Evolutionary conservation across 2,329 filamentous ascomycete species (phyloP).

Genomic region (Alternaria consortialis): DNA sequence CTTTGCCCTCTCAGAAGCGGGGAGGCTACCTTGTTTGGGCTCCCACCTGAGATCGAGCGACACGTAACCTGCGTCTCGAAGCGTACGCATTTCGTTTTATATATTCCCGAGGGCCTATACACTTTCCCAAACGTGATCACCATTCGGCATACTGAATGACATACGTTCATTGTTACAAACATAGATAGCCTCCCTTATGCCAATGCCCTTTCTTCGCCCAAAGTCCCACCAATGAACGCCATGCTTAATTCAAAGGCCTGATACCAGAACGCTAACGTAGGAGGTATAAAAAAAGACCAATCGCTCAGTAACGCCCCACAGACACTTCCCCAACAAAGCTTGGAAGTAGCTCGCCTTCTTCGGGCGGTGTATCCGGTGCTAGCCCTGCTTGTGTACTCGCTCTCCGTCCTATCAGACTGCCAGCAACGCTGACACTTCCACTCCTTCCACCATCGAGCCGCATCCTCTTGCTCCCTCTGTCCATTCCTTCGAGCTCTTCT

Average conservation of each 20-base stretch:
- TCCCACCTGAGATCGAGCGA: not conserved
- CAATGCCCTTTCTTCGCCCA: conserved; percentile 5
- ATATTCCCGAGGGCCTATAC: not conserved
- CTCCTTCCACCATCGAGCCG: conserved; percentile 25
- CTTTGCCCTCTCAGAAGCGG: not conserved
- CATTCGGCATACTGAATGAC: not conserved
- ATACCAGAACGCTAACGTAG: conserved; percentile 10
- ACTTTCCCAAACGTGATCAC: not conserved
- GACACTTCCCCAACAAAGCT: conserved; percentile 34
- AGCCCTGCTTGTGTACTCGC: conserved; percentile 21
- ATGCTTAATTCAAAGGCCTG: conserved; percentile 4
- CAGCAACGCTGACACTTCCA: conserved; percentile 21
- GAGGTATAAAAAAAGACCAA: not conserved
- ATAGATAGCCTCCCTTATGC: not conserved
- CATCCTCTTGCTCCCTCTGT: conserved; percentile 32
- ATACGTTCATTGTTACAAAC: not conserved
- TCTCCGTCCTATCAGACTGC: conserved; percentile 18
- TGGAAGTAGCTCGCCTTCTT: conserved; percentile 33
- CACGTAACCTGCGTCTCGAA: not conserved
- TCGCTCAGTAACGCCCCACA: conserved; percentile 20
- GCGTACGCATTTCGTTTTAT: not conserved
- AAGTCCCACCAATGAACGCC: conserved; percentile 9
- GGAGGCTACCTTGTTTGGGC: not conserved
- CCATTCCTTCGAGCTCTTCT: conserved; percentile 32
- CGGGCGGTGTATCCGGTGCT: conserved; percentile 32